A percentile compares a stretch with the other conserved stretches of the same genome.
Conservation (phyloP, 345 rosid species). For the Salix viminalis region DNA sequence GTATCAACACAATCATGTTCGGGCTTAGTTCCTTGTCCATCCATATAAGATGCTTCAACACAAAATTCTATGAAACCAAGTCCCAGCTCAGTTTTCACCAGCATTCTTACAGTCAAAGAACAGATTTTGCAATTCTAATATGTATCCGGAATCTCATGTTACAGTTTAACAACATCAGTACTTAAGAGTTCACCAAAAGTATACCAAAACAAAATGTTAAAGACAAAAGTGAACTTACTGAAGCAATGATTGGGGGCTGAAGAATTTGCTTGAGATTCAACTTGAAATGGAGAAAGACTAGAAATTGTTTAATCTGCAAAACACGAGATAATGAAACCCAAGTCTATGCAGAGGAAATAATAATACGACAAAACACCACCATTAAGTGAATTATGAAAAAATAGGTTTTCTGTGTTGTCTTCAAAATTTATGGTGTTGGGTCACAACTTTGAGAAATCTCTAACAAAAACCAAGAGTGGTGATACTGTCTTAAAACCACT, state of each 20-base stretch:
- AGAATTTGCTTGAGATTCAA: conserved; percentile 93
- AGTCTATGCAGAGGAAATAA: neutral
- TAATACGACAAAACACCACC: neutral
- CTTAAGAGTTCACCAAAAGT: neutral
- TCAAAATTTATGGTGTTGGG: neutral
- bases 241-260: conserved; percentile 93
- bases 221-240: conserved; percentile 47
- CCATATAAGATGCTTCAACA: neutral
- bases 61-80: neutral
- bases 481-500: neutral
- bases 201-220: neutral
- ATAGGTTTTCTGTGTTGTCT: neutral
- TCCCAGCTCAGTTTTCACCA: neutral
- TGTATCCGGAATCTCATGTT: neutral
- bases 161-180: neutral
- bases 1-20: neutral
- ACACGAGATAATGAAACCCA: conserved; percentile 10
- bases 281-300: conserved; percentile 59
- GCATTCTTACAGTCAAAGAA: neutral
- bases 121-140: neutral
- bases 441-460: neutral
- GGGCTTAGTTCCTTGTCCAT: neutral
- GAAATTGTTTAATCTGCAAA: conserved; percentile 54
- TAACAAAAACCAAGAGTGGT: neutral
- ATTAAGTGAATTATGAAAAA: neutral